Evolutionary conservation across 2,329 filamentous ascomycete genomes (phyloP), one percentile per base, ranked within the genome.

Genomic region (Colletotrichum sp.): DNA sequence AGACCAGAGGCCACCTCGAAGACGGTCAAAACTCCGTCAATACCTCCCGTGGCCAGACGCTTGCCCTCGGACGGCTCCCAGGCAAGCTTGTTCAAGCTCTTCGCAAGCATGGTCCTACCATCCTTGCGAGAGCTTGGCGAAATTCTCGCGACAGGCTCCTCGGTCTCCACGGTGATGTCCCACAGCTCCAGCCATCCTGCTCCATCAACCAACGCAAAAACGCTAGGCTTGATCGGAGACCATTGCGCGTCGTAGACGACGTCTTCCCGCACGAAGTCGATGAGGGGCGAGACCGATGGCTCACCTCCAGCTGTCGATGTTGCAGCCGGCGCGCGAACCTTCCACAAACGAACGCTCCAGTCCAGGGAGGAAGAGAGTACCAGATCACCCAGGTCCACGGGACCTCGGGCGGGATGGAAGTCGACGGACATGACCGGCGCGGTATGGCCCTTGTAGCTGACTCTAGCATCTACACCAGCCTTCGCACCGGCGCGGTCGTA

Each of bases 331-430:
- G 95, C 93, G 55, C 96, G 94, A 16, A 98, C 94, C 84, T 97
- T 97, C 97, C 97, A 99, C 19, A 99, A 88, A 86, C 98, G 98
- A 79, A 98, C 96, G 79, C 94, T 98, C 97, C 97, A 99, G 87
- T 99, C 97, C 9, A 99, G 89, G 59, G 94, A 96, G 6, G 95
- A 94, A n/a, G 94, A 96, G 66, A 99, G 91, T 75, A 98, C 95
- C 8, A 99, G 88, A 81, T 99, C 98, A 32, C 96, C 96, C 8
- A 99, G 92, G 85, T 99, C 98, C 68, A 99, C 93, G 4, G 96
- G 96, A 2, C 97, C 98, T 69, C 95, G 93, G 6, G 95, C 94
- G 3, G 97, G 97, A 82, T 99, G 97, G 87, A 98, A 99, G 83
- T 97, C 94, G 15, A 98, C 93, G 8, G 95, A 97, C 93, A 98